Evolutionary conservation across 257 asterid species (phyloP).

Genomic region (Solanum rostratum): DNA sequence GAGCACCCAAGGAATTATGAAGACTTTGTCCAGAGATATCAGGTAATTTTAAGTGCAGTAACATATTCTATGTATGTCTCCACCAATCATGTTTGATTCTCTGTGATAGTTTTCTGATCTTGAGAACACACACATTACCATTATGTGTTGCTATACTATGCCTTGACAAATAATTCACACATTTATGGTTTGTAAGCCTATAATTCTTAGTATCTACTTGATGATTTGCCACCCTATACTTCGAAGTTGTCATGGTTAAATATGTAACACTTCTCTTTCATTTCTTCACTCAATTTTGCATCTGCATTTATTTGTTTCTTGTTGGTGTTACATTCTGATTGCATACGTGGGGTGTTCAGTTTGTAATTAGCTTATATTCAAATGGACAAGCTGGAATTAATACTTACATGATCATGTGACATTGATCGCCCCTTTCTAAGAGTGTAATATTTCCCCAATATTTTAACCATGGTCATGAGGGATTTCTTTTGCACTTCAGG

Average conservation of each 20-base stretch:
- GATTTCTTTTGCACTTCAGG: background rate
- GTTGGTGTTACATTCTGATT: background rate
- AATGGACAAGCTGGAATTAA: background rate
- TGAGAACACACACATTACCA: background rate
- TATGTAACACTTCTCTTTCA: background rate
- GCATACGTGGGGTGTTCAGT: background rate
- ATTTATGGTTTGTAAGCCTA: background rate
- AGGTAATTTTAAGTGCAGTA: conserved; percentile 39
- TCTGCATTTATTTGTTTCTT: background rate
- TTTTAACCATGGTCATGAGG: background rate
- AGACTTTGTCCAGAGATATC: conserved; percentile 61
- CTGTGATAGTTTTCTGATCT: background rate
- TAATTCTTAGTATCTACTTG: background rate
- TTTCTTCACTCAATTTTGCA: background rate
- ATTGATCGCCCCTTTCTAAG: background rate
- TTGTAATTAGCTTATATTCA: background rate
- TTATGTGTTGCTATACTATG: background rate
- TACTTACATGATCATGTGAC: background rate
- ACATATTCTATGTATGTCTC: background rate
- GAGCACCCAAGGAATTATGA: conserved; percentile 60
- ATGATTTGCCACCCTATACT: background rate
- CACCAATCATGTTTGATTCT: background rate
- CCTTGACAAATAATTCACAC: background rate
- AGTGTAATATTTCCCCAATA: background rate
- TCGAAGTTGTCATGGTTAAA: background rate